These are phyloP conservation scores for Heliamphora pulchella DNA, from an alignment of 179 eudicot species.

Conservation along the genomic window DNA sequence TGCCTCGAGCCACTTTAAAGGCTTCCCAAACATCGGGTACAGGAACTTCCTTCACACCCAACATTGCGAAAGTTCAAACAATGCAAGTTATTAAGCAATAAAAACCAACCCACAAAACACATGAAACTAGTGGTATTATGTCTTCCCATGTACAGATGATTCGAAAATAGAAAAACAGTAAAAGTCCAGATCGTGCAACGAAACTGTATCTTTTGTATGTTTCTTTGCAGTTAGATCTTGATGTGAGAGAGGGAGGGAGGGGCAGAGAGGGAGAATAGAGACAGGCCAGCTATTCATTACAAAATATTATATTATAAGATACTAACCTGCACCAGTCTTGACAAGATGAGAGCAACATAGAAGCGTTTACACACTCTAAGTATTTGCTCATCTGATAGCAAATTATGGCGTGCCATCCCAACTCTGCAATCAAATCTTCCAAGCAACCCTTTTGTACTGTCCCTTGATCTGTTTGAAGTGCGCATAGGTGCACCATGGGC, in stretches of 20 bases:
- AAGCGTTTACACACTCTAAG: slow-evolving; percentile 85
- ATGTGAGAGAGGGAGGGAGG: too few species aligned
- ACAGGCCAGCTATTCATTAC: slow-evolving; percentile 1
- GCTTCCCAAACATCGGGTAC: slow-evolving; percentile 88
- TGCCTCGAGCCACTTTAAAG: slow-evolving; percentile 95
- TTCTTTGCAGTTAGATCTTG: background rate
- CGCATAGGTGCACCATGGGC: slow-evolving; percentile 87
- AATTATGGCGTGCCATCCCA: slow-evolving; percentile 34
- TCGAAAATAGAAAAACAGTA: background rate
- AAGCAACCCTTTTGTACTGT: slow-evolving; percentile 38
- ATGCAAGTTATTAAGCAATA: background rate
- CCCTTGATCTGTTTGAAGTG: slow-evolving; percentile 44
- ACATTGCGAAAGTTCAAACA: background rate
- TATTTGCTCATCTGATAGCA: slow-evolving; percentile 73
- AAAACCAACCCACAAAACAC: slow-evolving; percentile 4
- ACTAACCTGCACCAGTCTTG: slow-evolving; percentile 87
- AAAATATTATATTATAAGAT: background rate
- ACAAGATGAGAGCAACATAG: slow-evolving; percentile 91
- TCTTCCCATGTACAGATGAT: background rate
- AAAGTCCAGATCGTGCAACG: background rate
- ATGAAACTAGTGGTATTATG: background rate
- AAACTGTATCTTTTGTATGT: background rate
- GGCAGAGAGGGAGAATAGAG: background rate
- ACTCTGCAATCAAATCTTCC: slow-evolving; percentile 38
- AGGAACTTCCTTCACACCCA: slow-evolving; percentile 61